These are phyloP conservation scores for Bathelium albidoporum DNA, from an alignment of 495 filamentous ascomycete genomes.

Conservation along the genomic window DNA sequence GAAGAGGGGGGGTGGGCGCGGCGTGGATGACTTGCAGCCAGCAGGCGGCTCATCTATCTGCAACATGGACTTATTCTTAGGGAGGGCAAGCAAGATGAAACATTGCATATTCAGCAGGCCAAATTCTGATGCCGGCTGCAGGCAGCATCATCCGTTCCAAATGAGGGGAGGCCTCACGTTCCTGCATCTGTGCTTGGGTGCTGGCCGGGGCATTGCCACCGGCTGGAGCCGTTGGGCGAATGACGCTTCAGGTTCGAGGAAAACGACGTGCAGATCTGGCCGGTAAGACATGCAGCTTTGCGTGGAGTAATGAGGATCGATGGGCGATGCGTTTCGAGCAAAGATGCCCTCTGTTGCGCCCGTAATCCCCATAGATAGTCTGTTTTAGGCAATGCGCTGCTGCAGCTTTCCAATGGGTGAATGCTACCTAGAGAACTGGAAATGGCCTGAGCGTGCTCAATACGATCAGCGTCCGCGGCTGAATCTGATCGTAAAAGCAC, in stretches of 20 bases:
- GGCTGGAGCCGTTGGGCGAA: constrained; percentile 3
- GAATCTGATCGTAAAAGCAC: constrained; percentile 15
- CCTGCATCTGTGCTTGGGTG: constrained; percentile 2
- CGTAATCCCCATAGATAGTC: constrained; percentile 11
- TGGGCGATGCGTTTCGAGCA: constrained; percentile 1
- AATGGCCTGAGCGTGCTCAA: constrained; percentile 21
- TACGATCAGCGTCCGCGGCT: constrained; percentile 22
- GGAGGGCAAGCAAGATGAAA: neutral
- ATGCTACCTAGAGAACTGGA: constrained; percentile 12
- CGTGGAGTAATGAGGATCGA: constrained; percentile 2
- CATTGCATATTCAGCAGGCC: neutral
- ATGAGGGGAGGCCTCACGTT: neutral
- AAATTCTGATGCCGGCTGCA: neutral
- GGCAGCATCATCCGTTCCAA: neutral
- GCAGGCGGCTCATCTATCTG: neutral
- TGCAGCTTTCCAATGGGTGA: constrained; percentile 16
- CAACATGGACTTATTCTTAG: neutral
- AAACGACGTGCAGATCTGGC: neutral
- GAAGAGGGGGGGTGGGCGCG: neutral
- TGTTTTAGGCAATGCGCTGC: constrained; percentile 12
- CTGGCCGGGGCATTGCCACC: neutral
- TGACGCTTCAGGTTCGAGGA: neutral
- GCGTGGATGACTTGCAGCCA: neutral
- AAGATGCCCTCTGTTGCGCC: neutral
- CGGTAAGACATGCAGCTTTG: constrained; percentile 4